These are phyloP conservation scores for Serendipita sp. DNA, from an alignment of 768 basidiomycete genomes.

Conservation along the genomic window DNA sequence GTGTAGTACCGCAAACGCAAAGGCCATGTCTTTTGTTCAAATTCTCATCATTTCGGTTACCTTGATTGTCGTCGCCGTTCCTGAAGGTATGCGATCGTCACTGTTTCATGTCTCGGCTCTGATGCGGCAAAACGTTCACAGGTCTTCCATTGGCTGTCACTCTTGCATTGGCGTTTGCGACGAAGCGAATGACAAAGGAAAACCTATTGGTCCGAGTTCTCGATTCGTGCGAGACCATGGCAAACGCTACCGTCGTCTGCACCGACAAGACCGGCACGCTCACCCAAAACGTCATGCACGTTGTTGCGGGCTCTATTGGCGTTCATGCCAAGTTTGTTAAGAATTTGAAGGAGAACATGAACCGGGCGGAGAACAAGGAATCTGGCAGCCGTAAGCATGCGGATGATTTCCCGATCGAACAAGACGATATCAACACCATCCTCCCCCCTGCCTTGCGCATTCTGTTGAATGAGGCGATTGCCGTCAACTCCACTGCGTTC, in stretches of 20 bases:
- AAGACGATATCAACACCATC: constrained; percentile 45
- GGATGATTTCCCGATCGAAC: constrained; percentile 79
- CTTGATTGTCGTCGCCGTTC: constrained; percentile 73
- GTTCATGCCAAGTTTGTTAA: constrained; percentile 90
- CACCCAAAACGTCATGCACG: constrained; percentile 88
- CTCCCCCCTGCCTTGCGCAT: constrained; percentile 44
- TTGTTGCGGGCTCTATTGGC: constrained; percentile 91
- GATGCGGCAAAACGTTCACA: constrained; percentile 17
- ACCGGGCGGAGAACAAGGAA: constrained; percentile 57
- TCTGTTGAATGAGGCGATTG: constrained; percentile 72
- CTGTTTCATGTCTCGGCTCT: neutral
- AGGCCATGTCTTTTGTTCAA: constrained; percentile 81
- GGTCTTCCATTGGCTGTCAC: constrained; percentile 93
- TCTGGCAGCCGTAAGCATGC: constrained; percentile 27
- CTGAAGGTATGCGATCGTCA: constrained; percentile 44
- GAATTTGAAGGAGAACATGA: constrained; percentile 51
- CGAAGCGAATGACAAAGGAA: constrained; percentile 93
- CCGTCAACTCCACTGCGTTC: constrained; percentile 90
- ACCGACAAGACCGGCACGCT: constrained; percentile 96
- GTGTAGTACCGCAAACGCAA: constrained; percentile 51
- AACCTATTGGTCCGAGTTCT: constrained; percentile 91
- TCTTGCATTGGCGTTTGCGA: constrained; percentile 90
- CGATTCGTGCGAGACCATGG: constrained; percentile 97
- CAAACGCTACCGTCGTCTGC: constrained; percentile 88
- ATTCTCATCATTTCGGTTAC: constrained; percentile 93